These are phyloP conservation scores for Fraxinus sp. DNA, from an alignment of 305 asterid species.

Conservation along the genomic window DNA sequence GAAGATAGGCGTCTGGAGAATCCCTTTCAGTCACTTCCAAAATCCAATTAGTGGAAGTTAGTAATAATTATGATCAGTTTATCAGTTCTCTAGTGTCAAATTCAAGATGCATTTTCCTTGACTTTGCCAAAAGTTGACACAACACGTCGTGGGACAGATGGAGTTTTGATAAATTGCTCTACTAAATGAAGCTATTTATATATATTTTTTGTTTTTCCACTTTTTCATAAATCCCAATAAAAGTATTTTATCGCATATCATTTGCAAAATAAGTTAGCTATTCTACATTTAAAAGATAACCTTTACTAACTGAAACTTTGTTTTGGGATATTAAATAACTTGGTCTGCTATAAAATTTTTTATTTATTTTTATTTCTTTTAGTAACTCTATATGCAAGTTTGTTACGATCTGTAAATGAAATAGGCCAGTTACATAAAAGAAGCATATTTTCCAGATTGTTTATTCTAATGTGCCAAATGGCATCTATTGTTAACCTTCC, in stretches of 20 bases:
- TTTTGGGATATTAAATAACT: background rate
- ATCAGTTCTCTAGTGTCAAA: background rate
- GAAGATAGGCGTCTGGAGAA: slow-evolving; percentile 9
- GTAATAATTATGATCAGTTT: background rate
- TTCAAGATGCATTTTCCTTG: background rate
- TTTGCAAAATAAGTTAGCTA: background rate
- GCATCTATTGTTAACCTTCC: background rate
- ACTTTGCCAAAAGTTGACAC: background rate
- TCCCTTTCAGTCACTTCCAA: slow-evolving; percentile 10
- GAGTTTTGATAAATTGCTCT: background rate
- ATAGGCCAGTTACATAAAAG: background rate
- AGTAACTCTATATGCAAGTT: background rate
- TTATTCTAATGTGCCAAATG: background rate
- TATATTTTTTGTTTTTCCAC: background rate
- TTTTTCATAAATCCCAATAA: background rate
- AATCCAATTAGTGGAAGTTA: background rate
- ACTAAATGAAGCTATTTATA: background rate
- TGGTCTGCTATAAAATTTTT: background rate
- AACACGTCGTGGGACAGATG: background rate
- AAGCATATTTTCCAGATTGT: background rate
- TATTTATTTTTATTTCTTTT: background rate
- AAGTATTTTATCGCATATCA: background rate
- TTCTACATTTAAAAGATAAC: background rate
- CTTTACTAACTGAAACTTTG: background rate
- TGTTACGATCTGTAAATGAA: background rate